Conservation (phyloP, 78 protist species). For the Bodo saltans region DNA sequence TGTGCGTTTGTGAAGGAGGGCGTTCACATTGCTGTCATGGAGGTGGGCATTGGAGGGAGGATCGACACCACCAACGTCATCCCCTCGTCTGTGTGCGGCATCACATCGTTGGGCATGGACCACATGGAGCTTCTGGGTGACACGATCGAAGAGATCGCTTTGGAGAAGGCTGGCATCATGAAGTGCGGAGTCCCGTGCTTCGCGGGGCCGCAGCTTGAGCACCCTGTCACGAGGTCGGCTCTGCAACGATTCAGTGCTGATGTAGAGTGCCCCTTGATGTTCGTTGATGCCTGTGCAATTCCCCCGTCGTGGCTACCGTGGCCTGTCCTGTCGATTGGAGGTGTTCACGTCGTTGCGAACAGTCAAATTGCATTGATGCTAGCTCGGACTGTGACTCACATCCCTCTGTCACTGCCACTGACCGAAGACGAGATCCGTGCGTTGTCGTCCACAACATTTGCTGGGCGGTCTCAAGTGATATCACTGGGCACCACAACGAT, state of each 20-base stretch:
- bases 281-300: too few relatives aligned
- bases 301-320: background rate
- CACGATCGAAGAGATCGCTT: slow-evolving; percentile 66
- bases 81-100: slow-evolving; percentile 59
- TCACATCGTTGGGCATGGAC: slow-evolving; percentile 64
- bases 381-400: background rate
- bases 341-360: slow-evolving; percentile 61
- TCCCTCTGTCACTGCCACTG: background rate
- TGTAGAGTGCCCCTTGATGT: too few relatives aligned
- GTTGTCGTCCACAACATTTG: slow-evolving; percentile 38
- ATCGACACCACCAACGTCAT: slow-evolving; percentile 67
- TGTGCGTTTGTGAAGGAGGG: slow-evolving; percentile 49
- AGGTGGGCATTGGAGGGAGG: slow-evolving; percentile 80
- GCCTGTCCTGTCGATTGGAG: background rate
- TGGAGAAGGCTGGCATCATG: slow-evolving; percentile 78
- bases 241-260: slow-evolving; percentile 19
- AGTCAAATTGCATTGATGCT: slow-evolving; percentile 64
- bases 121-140: slow-evolving; percentile 68
- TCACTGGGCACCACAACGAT: slow-evolving; percentile 15
- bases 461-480: slow-evolving; percentile 67
- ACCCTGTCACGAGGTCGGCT: slow-evolving; percentile 48
- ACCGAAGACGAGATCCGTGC: slow-evolving; percentile 14
- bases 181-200: slow-evolving; percentile 47
- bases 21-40: slow-evolving; percentile 65
- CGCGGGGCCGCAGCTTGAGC: slow-evolving; percentile 38